Evolutionary conservation across 1,284 basidiomycete species (phyloP), one percentile per base, ranked within the genome.

Genomic region (Tausonia pullulans): DNA sequence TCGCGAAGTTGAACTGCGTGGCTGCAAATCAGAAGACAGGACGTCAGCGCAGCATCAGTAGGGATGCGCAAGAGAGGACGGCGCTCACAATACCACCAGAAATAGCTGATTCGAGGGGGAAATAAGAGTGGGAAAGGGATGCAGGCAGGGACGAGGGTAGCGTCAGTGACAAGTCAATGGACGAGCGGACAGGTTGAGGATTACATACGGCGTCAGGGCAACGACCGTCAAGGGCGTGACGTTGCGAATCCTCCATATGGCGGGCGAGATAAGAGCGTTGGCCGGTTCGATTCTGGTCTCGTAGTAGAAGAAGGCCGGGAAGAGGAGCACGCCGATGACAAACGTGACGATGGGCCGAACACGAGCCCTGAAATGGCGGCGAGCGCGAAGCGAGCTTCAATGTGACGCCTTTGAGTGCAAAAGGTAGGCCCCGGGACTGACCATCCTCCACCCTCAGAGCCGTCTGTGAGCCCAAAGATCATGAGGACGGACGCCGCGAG

Each of bases 231-330:
- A 67, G 5, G 74, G 27, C n/a, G 70, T 68, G 45, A 77, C 69
- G 67, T 77, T 77, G 46, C 69, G 72, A 41, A 74, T 70, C 46
- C 67, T 67, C 75, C 75, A 77, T 27, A 69, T 71, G 5, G 61
- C 50, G 4, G 72, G 67, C 1, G 74, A 72, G 45, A 77, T 65
- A 7, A 74, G 61, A 0, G 76, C 74, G 60, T 73, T 70, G 7
- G 62, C 64, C 13, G 72, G 68, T 10, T 68, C 67, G n/a, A 74
- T 65, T 1, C 65, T 58, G 51, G 75, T 72, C 70, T 75, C 71
- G 67, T 72, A 72, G 45, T 60, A 66, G 60, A 76, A 61, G 51
- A 67, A 64, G 43, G 72, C 65, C 53, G 71, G 69, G 72, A 74
- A 68, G 13, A 77, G 67, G 69, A 76, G 45, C 41, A 60, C 63